Base-by-base conservation (phyloP, 2,329 filamentous ascomycete species). In the Claviceps fusiformis region DNA sequence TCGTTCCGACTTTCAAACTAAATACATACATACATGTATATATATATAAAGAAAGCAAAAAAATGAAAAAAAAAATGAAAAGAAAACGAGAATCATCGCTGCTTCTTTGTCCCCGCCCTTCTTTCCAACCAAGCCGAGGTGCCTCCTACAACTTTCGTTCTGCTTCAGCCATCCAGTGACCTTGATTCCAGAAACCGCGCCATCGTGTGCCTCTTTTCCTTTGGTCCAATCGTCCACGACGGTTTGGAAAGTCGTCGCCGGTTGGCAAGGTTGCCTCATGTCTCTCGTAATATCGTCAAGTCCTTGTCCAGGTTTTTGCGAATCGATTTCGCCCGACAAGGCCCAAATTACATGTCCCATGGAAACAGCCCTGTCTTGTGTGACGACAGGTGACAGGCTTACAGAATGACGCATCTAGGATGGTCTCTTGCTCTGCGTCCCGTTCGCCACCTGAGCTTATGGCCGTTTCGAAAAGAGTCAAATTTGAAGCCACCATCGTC, bases 391-490 rank as follows among this genome's bases (percentile, higher is more conserved):
- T 10, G 15, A 17, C 13, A 41, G 29, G 9, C 35, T 52, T 56
- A 56, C 51, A 77, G 64, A 53, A 77, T 75, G 13, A 70, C 66
- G 56, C 75, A 77, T 58, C 66, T 69, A 3, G 68, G 67, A 29
- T 71, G 68, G 50, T 69, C 63, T 13, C 57, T 60, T 49, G 70
- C 67, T 50, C 65, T 59, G 52, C 59, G 63, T 50, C 65, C 61
- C 39, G 63, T 61, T 19, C 68, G 65, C 41, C 65, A 65, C 45
- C 62, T 61, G 24, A 63, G 62, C 55, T 63, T 68, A 13, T 64
- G 56, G 1, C 64, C 63, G 50, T 60, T 59, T 33, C 60, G 63
- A 53, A 60, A 53, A 31, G 67, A 61, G 52, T 75, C 72, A 44
- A 71, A 69, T 55, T 73, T 75, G 59, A 72, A 71, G 29, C 73